Percentiles rank a stretch among this genome's conserved stretches.
These are phyloP conservation scores for Fagus sylvatica DNA, from an alignment of 306 rosid species.

Conservation along the genomic window DNA sequence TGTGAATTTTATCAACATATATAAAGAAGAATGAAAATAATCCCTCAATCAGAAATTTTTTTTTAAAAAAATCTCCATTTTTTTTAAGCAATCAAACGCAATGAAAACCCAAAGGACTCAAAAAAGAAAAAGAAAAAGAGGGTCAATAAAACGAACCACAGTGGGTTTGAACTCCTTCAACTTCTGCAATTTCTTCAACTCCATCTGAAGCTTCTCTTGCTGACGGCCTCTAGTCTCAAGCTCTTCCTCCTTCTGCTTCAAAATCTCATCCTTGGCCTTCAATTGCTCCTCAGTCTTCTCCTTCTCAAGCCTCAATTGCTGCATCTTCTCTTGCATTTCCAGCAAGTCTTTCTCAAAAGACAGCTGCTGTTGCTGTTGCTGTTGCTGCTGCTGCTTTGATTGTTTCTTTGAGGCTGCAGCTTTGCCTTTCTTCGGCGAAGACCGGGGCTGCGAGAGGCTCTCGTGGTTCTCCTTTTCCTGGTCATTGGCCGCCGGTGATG, in stretches of 20 bases:
- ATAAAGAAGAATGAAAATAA: background rate
- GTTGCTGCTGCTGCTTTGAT: slow-evolving; percentile 27
- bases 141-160: slow-evolving; percentile 45
- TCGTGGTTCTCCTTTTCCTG: slow-evolving; percentile 45
- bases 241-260: slow-evolving; percentile 76
- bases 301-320: slow-evolving; percentile 64
- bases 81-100: background rate
- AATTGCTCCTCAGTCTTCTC: slow-evolving; percentile 79
- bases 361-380: no score
- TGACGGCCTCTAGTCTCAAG: slow-evolving; percentile 50
- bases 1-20: background rate
- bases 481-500: slow-evolving; percentile 4
- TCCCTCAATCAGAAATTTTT: background rate
- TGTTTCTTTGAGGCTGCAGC: slow-evolving; percentile 58
- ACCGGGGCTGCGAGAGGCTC: slow-evolving; percentile 38
- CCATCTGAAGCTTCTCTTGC: slow-evolving; percentile 75
- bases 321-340: slow-evolving; percentile 77
- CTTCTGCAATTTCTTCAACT: slow-evolving; percentile 79
- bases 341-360: slow-evolving; percentile 69
- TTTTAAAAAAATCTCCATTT: background rate
- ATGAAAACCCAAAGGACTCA: background rate
- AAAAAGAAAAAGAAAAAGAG: background rate
- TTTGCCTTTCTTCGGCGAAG: slow-evolving; percentile 48
- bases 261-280: slow-evolving; percentile 69
- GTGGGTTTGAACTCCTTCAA: slow-evolving; percentile 88